These are phyloP conservation scores for Moelleriella libera DNA, from an alignment of 2,329 filamentous ascomycete genomes.

Conservation along the genomic window DNA sequence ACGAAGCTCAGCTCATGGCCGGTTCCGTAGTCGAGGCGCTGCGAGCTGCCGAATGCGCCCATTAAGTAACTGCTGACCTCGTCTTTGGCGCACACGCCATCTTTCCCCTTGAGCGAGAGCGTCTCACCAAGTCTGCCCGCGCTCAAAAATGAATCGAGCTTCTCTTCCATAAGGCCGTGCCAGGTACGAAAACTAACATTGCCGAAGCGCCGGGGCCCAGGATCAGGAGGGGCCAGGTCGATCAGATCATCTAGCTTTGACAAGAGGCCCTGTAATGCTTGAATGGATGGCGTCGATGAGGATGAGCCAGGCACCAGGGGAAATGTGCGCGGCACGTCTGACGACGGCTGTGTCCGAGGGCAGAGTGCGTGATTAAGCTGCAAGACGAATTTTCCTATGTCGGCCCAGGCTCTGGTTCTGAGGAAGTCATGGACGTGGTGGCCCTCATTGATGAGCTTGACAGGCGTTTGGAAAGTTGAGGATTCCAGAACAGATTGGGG, in stretches of 20 bases:
- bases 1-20: conserved; percentile 93
- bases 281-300: conserved; percentile 37
- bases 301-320: conserved; percentile 22
- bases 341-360: conserved; percentile 40
- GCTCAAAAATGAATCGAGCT: conserved; percentile 25
- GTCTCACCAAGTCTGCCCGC: conserved; percentile 15
- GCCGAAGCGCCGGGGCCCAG: conserved; percentile 78
- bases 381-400: conserved; percentile 75
- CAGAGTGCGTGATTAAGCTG: conserved; percentile 84
- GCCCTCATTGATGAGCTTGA: conserved; percentile 74
- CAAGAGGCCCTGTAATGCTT: conserved; percentile 52
- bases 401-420: conserved; percentile 66
- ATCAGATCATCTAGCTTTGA: conserved; percentile 51
- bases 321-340: conserved; percentile 23
- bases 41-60: conserved; percentile 75
- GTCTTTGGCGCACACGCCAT: conserved; percentile 33
- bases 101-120: conserved; percentile 8
- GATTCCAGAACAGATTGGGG: conserved; percentile 26
- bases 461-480: conserved; percentile 47
- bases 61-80: conserved; percentile 72
- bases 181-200: conserved; percentile 84
- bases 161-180: conserved; percentile 54
- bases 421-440: conserved; percentile 73
- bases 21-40: conserved; percentile 88
- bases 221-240: conserved; percentile 68